Evolutionary conservation across 441 rosid genomes (phyloP).

Genomic region (Oxalis stricta): DNA sequence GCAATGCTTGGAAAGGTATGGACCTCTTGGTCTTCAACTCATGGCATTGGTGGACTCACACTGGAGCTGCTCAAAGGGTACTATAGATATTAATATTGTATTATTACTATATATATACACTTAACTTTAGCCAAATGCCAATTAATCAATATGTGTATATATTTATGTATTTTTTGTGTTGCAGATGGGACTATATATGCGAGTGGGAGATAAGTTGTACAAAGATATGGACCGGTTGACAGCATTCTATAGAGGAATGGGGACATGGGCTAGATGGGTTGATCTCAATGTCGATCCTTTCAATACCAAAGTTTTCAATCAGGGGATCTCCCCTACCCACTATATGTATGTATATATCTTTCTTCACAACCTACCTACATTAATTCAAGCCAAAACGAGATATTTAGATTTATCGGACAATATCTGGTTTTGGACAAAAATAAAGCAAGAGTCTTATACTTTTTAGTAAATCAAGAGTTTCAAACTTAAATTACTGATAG

Average conservation of each 20-base stretch:
- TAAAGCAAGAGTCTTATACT: no score
- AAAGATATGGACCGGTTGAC: conserved; percentile 51
- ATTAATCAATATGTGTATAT: no score
- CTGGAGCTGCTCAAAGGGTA: conserved; percentile 39
- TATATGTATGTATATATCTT: conserved; percentile 29
- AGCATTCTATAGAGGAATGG: conserved; percentile 42
- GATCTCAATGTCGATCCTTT: conserved; percentile 33
- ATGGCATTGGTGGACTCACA: conserved; percentile 78
- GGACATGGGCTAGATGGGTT: conserved; percentile 57
- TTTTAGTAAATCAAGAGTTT: no score
- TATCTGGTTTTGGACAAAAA: no score
- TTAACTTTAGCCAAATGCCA: no score
- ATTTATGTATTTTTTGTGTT: neutral
- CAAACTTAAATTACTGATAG: no score
- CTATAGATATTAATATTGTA: conserved; percentile 4
- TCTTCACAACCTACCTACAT: no score
- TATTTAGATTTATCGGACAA: no score
- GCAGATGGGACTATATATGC: conserved; percentile 57
- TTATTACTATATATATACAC: neutral
- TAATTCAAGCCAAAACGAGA: no score
- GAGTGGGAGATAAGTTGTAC: conserved; percentile 23
- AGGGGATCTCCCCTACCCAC: conserved; percentile 70
- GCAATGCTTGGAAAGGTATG: conserved; percentile 47
- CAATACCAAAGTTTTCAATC: conserved; percentile 46
- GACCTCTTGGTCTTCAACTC: conserved; percentile 55